A percentile compares a stretch with the other conserved stretches of the same genome.
These are phyloP conservation scores for Strobilomyces echinocephalus DNA, from an alignment of 768 basidiomycete species.

Conservation along the genomic window DNA sequence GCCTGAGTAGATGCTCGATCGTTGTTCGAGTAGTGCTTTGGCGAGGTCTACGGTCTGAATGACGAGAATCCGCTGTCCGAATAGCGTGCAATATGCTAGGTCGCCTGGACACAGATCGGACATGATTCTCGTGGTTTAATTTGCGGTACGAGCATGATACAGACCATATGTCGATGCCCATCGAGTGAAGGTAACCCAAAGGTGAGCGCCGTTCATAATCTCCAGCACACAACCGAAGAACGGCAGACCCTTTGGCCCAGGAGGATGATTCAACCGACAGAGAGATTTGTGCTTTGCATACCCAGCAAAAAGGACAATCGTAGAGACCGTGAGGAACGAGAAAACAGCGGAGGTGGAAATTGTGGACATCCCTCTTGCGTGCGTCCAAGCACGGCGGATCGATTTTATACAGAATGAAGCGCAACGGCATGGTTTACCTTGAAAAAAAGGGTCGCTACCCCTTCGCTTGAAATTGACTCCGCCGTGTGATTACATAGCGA, in stretches of 20 bases:
- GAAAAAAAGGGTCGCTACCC: background rate
- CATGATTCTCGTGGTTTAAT: background rate
- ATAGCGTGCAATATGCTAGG: constrained; percentile 27
- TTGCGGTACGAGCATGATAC: background rate
- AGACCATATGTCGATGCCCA: constrained; percentile 28
- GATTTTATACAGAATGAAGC: constrained; percentile 15
- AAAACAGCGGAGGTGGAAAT: constrained; percentile 7
- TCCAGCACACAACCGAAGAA: constrained; percentile 27
- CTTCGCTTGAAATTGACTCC: too few species aligned
- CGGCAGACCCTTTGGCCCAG: constrained; percentile 30
- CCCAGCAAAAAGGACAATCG: constrained; percentile 6
- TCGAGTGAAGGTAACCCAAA: constrained; percentile 33
- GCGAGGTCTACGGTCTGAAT: constrained; percentile 31
- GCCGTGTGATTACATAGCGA: too few species aligned
- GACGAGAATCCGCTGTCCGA: constrained; percentile 32
- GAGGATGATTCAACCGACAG: constrained; percentile 16
- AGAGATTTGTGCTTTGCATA: constrained; percentile 11
- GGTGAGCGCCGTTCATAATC: constrained; percentile 17
- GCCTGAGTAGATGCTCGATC: constrained; percentile 35
- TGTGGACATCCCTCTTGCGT: background rate
- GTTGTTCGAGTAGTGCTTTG: constrained; percentile 34
- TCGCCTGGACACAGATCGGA: constrained; percentile 21
- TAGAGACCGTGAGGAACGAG: constrained; percentile 3
- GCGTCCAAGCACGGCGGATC: background rate
- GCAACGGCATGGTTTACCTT: too few species aligned